phyloP scores from a whole-genome alignment of 225 moss, liverwort and hornwort genomes.

The Antitrichia curtipendula region DNA sequence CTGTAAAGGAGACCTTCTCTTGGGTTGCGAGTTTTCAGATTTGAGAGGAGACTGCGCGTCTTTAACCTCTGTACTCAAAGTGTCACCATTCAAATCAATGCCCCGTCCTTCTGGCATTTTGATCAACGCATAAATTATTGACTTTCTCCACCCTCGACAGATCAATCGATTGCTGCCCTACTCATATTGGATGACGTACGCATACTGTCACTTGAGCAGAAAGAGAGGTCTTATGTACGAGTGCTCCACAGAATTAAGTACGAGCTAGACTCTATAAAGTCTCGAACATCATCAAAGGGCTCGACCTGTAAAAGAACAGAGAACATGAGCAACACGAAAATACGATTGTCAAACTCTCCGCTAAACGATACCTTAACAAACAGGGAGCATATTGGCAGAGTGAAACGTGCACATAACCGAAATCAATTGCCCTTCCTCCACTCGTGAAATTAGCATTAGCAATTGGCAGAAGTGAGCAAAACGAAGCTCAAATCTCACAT shows the following conservation, averaged over 20 bases:
- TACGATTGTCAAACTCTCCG: not conserved
- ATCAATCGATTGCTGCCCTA: slow-evolving; percentile 25
- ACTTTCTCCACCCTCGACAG: not conserved
- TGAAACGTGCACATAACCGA: not conserved
- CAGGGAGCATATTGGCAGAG: not conserved
- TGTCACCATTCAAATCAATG: slow-evolving; percentile 35
- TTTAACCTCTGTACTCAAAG: slow-evolving; percentile 12
- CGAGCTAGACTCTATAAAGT: not conserved
- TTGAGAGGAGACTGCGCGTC: slow-evolving; percentile 40
- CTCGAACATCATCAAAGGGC: not conserved
- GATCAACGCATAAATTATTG: slow-evolving; percentile 1
- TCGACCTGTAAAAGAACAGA: not conserved
- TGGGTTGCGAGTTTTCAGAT: slow-evolving; percentile 44
- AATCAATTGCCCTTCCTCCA: not conserved
- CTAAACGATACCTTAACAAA: not conserved
- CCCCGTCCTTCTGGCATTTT: slow-evolving; percentile 39
- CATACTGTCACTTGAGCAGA: not conserved
- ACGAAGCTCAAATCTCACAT: not conserved
- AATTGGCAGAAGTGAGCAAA: not conserved
- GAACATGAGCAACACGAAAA: not conserved
- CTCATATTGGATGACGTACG: slow-evolving; percentile 7
- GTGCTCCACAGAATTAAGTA: not conserved
- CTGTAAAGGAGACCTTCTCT: slow-evolving; percentile 39
- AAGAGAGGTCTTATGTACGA: not conserved
- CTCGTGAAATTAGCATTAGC: not conserved